Evolutionary conservation across 495 filamentous ascomycete genomes (phyloP).

Genomic region (Penicillium steckii): DNA sequence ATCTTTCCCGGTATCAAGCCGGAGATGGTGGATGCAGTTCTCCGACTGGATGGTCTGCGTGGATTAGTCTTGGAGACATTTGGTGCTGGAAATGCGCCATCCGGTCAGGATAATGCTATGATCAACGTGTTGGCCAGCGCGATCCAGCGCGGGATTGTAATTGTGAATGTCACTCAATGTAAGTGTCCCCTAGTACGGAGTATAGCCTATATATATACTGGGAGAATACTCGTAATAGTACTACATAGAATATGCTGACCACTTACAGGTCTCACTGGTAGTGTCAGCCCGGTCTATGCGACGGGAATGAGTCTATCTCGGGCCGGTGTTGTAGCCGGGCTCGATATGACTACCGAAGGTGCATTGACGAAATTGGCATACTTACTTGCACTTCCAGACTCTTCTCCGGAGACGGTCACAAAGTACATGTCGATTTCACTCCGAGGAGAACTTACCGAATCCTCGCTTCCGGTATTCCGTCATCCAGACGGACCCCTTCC

Average conservation of each 20-base stretch:
- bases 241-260: too few species aligned
- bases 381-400: constrained; percentile 67
- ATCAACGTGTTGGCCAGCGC: constrained; percentile 77
- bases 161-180: constrained; percentile 96
- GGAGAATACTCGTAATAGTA: too few species aligned
- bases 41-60: constrained; percentile 72
- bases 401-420: constrained; percentile 61
- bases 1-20: constrained; percentile 96
- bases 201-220: too few species aligned
- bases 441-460: constrained; percentile 83
- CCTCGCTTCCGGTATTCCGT: constrained; percentile 61
- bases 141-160: constrained; percentile 75
- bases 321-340: constrained; percentile 87
- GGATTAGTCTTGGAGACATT: constrained; percentile 94
- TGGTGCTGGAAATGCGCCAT: constrained; percentile 90
- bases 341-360: constrained; percentile 92
- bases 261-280: constrained; percentile 63
- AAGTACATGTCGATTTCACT: constrained; percentile 72
- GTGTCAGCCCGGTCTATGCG: constrained; percentile 87
- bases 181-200: constrained; percentile 19
- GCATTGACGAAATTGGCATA: constrained; percentile 93
- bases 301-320: constrained; percentile 84
- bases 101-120: constrained; percentile 77
- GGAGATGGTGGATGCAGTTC: constrained; percentile 88
- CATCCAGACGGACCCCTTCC: constrained; percentile 62